Base-by-base conservation (phyloP, 129 eudicot species). In the Scalesia atractyloides region DNA sequence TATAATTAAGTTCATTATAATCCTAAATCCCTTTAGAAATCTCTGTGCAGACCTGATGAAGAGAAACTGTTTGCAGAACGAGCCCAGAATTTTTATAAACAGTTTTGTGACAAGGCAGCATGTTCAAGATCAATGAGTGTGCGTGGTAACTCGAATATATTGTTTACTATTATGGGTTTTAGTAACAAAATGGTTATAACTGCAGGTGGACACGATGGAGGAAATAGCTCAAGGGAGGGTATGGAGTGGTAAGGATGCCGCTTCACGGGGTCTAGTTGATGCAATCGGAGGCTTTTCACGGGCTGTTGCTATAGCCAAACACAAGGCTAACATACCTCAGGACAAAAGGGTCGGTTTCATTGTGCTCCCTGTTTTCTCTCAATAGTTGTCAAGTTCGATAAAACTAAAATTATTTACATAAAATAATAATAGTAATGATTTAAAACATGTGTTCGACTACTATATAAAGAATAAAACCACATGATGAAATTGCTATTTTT, bases 181-280 rank as follows among this genome's bases (percentile, higher is more conserved):
- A 49, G n/a, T 71, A 22, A 74, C 9, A 60, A 43, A 52, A 9
- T 44, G 36, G 49, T 76, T 20, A n/a, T 66, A 9, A 33, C 11
- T 83, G 69, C 78, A 92, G 98, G 88, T 85, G 71, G 98, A 92
- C 7, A 65, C 84, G 70, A 92, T 92, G 96, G 98, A 92, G 78
- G 98, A 92, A 82, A 81, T 85, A 33, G 98, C 98, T 43, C 98
- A 92, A 87, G 98, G 98, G 50, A 87, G 98, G 77, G 92, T 92
- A 46, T 92, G 98, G 98, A 92, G 87, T 0, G 98, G 96, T 18
- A 80, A 73, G 12, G 95, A 92, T 80, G 98, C 98, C 19, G 88
- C 84, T 73, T 82, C 90, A 46, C 82, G 87, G 41, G 98, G 98
- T 56, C 76, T 89, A 74, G 96, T 92, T 73, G 98, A 92, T 76